Percentiles rank a stretch among this genome's conserved stretches.
Conservation (phyloP, 805 yeast species). For the Saccharomyces eubayanus region DNA sequence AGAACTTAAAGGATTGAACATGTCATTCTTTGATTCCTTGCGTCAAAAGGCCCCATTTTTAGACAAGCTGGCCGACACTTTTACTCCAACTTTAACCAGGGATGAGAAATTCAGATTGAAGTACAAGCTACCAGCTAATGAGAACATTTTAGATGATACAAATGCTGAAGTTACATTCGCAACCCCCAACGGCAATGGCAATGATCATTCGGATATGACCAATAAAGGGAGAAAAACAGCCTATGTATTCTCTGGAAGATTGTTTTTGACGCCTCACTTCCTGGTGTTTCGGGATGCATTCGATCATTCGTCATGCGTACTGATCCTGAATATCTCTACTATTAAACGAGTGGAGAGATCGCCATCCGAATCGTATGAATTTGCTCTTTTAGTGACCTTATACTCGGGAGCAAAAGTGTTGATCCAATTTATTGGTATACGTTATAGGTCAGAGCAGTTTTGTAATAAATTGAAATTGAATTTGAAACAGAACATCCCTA, state of each 20-base stretch:
- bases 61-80: slow-evolving; percentile 31
- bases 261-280: slow-evolving; percentile 69
- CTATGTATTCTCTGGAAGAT: slow-evolving; percentile 47
- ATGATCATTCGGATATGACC: slow-evolving; percentile 7
- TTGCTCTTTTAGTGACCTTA: slow-evolving; percentile 66
- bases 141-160: slow-evolving; percentile 54
- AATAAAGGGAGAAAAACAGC: slow-evolving; percentile 14
- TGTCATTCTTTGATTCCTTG: slow-evolving; percentile 41
- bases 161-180: slow-evolving; percentile 51
- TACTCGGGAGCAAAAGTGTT: slow-evolving; percentile 55
- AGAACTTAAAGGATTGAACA: slow-evolving; percentile 8
- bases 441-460: slow-evolving; percentile 73
- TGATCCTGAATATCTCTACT: slow-evolving; percentile 67
- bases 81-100: slow-evolving; percentile 40
- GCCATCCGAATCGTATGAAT: slow-evolving; percentile 65
- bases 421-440: slow-evolving; percentile 69
- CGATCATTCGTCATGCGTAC: slow-evolving; percentile 59
- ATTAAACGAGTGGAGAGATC: slow-evolving; percentile 79
- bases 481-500: slow-evolving; percentile 53
- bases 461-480: slow-evolving; percentile 57
- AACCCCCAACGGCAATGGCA: slow-evolving; percentile 16
- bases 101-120: slow-evolving; percentile 65
- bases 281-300: slow-evolving; percentile 64
- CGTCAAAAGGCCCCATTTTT: slow-evolving; percentile 42
- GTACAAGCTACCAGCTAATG: slow-evolving; percentile 64